A percentile compares a stretch with the other conserved stretches of the same genome.
These are phyloP conservation scores for Fragilaria crotonensis DNA, from an alignment of 108 stramenopile species.

Conservation along the genomic window DNA sequence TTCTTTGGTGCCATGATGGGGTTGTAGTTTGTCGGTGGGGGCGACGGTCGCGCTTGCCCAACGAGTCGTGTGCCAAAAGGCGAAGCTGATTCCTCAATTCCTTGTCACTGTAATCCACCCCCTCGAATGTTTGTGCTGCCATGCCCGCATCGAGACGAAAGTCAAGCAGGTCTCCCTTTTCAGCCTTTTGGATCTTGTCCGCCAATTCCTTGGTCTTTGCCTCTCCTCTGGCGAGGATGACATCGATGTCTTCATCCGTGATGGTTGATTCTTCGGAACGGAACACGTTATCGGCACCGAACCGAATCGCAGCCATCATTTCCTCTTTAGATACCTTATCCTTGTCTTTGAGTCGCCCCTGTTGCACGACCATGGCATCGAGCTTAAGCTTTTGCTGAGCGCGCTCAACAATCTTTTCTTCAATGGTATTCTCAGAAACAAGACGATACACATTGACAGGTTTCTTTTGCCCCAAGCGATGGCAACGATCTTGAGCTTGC, in stretches of 20 bases:
- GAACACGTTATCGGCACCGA: slow-evolving; percentile 96
- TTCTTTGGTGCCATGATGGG: slow-evolving; percentile 77
- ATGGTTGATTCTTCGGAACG: slow-evolving; percentile 81
- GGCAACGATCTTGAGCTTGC: slow-evolving; percentile 97
- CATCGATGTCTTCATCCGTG: slow-evolving; percentile 96
- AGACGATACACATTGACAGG: slow-evolving; percentile 94
- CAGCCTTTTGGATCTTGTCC: slow-evolving; percentile 85
- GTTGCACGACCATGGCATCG: slow-evolving; percentile 99
- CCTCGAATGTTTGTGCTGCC: slow-evolving; percentile 84
- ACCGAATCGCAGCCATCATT: slow-evolving; percentile 89
- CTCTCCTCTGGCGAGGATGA: slow-evolving; percentile 86
- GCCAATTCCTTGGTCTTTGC: slow-evolving; percentile 88
- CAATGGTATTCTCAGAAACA: slow-evolving; percentile 97
- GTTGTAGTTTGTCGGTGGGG: slow-evolving; percentile 77
- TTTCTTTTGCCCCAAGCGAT: slow-evolving; percentile 97
- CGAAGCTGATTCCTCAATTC: slow-evolving; percentile 78
- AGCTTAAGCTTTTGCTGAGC: slow-evolving; percentile 99
- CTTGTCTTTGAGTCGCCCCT: slow-evolving; percentile 87
- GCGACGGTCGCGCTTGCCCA: slow-evolving; percentile 82
- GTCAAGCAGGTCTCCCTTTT: slow-evolving; percentile 91
- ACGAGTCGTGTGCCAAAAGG: slow-evolving; percentile 67
- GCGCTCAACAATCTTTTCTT: slow-evolving; percentile 99
- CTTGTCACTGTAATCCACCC: slow-evolving; percentile 81
- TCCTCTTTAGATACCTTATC: slow-evolving; percentile 85
- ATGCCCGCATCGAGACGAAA: slow-evolving; percentile 91